Evolutionary conservation across 441 rosid species (phyloP).

Genomic region (Brassica hybrid): DNA sequence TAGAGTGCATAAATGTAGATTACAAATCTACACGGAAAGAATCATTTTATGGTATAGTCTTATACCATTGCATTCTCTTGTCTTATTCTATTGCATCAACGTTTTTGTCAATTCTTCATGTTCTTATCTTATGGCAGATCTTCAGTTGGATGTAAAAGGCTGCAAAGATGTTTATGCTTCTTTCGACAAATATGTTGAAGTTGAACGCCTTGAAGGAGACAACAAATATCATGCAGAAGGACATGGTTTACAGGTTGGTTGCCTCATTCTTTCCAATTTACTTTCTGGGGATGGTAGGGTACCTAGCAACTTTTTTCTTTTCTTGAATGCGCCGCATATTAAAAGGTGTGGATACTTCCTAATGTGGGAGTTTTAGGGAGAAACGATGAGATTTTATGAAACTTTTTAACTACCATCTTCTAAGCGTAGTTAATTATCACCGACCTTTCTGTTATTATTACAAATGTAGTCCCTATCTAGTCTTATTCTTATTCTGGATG

Average conservation of each 20-base stretch:
- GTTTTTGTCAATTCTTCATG: constrained; percentile 9
- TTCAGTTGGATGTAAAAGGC: constrained; percentile 65
- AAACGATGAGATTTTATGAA: constrained; percentile 14
- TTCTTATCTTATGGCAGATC: constrained; percentile 44
- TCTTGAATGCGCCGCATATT: constrained; percentile 16
- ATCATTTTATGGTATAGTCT: constrained; percentile 67
- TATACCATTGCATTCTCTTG: constrained; percentile 7
- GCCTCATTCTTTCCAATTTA: constrained; percentile 20
- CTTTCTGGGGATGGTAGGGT: constrained; percentile 21
- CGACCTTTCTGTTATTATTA: not conserved
- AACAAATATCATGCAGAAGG: constrained; percentile 67
- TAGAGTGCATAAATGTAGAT: constrained; percentile 79
- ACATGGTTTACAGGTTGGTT: constrained; percentile 57
- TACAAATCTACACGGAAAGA: constrained; percentile 78
- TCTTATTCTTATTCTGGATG: constrained; percentile 16
- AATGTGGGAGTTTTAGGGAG: not conserved
- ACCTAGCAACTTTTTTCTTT: constrained; percentile 13
- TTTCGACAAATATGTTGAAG: constrained; percentile 70
- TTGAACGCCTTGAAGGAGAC: constrained; percentile 67
- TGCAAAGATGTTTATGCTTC: constrained; percentile 67
- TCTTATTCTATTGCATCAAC: constrained; percentile 10
- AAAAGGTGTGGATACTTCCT: constrained; percentile 12
- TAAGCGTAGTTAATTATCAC: constrained; percentile 20
- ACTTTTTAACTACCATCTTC: not conserved
- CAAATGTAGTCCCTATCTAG: constrained; percentile 13